phyloP scores from a whole-genome alignment of 2,329 filamentous ascomycete genomes.

The Malbranchea cinnamomea region DNA sequence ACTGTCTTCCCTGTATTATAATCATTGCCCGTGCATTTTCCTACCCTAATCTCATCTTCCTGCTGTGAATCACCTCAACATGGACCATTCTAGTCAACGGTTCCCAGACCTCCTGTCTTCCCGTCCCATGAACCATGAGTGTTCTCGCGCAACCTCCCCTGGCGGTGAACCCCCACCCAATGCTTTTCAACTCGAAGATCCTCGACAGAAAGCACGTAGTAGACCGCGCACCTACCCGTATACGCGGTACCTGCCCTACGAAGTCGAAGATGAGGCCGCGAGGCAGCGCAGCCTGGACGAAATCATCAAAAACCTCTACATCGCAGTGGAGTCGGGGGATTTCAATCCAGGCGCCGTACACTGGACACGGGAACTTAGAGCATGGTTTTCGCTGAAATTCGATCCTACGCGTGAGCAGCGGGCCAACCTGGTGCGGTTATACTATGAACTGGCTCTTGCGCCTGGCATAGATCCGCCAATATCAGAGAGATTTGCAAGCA shows the following conservation, averaged over 20 bases:
- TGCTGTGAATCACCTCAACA: too few relatives aligned
- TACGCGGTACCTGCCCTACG: conserved; percentile 76
- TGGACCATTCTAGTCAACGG: conserved; percentile 19
- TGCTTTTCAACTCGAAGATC: conserved; percentile 32
- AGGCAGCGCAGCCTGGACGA: conserved; percentile 66
- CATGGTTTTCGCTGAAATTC: conserved; percentile 94
- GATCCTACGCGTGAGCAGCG: conserved; percentile 78
- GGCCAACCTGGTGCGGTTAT: conserved; percentile 72
- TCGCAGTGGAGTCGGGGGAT: conserved; percentile 80
- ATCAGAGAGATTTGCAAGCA: conserved; percentile 83
- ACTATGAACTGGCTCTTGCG: conserved; percentile 84
- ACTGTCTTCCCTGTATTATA: too few relatives aligned
- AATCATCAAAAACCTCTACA: conserved; percentile 87
- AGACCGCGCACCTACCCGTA: conserved; percentile 84
- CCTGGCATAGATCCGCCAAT: conserved; percentile 72
- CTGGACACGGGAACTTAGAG: conserved; percentile 91
- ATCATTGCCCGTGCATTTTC: too few relatives aligned
- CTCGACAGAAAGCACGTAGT: conserved; percentile 50
- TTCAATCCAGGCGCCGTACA: conserved; percentile 87
- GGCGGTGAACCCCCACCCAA: conserved; percentile 39
- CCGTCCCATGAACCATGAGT: conserved; percentile 29
- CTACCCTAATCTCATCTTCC: too few relatives aligned
- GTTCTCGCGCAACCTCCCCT: conserved; percentile 76
- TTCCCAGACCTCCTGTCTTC: conserved; percentile 7
- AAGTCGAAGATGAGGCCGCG: conserved; percentile 64